Conservation (phyloP, 257 asterid species). For the Fraxinus cuspidata region DNA sequence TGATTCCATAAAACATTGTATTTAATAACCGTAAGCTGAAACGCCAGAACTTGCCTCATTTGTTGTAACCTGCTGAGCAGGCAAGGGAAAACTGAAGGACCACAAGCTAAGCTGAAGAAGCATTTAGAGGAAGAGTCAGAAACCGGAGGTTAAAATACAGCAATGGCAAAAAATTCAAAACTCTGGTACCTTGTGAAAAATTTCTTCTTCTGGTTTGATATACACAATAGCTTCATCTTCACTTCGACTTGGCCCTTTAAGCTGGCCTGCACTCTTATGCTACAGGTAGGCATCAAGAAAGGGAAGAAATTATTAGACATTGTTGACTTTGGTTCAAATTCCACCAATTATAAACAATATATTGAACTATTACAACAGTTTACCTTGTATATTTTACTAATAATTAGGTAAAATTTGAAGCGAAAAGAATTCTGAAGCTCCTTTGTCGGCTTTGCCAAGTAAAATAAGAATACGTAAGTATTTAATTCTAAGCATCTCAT, state of each 20-base stretch:
- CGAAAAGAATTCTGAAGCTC: conserved; percentile 70
- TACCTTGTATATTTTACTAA: conserved; percentile 88
- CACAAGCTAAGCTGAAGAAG: conserved; percentile 82
- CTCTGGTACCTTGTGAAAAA: conserved; percentile 58
- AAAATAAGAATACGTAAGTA: conserved; percentile 29
- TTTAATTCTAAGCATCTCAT: not conserved
- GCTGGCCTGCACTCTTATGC: conserved; percentile 60
- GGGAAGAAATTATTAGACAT: conserved; percentile 2
- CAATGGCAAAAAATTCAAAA: not conserved
- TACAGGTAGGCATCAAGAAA: conserved; percentile 27
- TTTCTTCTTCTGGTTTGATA: conserved; percentile 75
- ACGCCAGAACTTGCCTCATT: conserved; percentile 57
- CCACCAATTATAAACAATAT: not conserved
- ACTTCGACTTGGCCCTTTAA: conserved; percentile 31
- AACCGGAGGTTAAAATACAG: conserved; percentile 12
- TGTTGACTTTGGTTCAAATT: not conserved
- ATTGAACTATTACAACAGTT: conserved; percentile 6
- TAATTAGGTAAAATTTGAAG: conserved; percentile 67
- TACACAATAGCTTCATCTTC: conserved; percentile 62
- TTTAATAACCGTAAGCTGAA: not conserved
- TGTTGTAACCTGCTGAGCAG: conserved; percentile 52
- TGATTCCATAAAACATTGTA: not conserved
- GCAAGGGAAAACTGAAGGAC: conserved; percentile 80
- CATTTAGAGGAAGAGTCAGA: conserved; percentile 25
- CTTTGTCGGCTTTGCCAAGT: conserved; percentile 61